Base-by-base conservation (phyloP, 1,139 yeast genomes). In the Lodderomyces elongisporus region DNA sequence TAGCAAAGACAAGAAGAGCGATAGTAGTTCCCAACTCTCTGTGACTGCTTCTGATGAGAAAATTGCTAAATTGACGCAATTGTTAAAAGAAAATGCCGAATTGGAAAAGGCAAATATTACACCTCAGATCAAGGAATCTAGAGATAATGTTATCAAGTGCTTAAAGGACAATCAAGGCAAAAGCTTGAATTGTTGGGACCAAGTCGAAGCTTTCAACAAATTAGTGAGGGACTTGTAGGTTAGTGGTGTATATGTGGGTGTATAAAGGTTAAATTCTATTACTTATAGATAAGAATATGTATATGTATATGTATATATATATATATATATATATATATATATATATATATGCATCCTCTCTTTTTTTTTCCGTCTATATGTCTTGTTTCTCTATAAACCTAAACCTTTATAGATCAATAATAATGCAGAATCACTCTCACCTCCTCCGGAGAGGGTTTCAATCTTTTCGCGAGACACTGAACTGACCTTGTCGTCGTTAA, bases 401-500 rank as follows among this genome's bases (percentile, higher is more conserved):
- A 79, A 74, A 3, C 87, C 94, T 52, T 81, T 82, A 66, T 91
- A 91, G 35, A 91, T 61, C 45, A 89, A 70, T 41, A 93, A 80
- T 59, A 91, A 74, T 2, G 98, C 98, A 49, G 94, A 79, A 59
- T 91, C 98, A 48, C 95, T 80, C 62, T 93, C 98, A 41, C 98
- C 96, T 34, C 99, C 99, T 30, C 98, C 99, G 6, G 96, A 85
- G 44, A 93, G 70, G 36, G 74, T 62, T 54, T 87, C 96, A 42
- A 91, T 77, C 53, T 77, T 85, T 35, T 87, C 93, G 52, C 77
- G 84, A 39, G 70, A 74, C 12, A 89, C 88, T 26, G 71, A 62
- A 7, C 79, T 65, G n/a, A 93, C 95, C 54, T 83, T 82, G 58
- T 89, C 95, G 56, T 91, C 99, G 55, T 91, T 88, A 61, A 87